phyloP scores from a whole-genome alignment of 345 rosid genomes.

The Sisymbrium irio region DNA sequence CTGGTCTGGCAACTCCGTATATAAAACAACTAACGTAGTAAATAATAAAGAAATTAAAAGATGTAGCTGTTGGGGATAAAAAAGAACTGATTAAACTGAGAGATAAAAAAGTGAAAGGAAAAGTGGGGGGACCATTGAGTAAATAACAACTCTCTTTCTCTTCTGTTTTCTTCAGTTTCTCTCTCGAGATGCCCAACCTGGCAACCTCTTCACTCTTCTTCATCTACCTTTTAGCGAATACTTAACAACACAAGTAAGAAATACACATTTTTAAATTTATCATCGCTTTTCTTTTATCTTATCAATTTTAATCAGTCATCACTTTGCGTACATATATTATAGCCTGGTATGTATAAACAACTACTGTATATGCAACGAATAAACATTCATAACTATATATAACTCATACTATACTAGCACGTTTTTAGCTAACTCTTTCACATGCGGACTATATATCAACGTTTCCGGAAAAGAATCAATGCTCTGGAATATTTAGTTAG shows the following conservation, averaged over 20 bases:
- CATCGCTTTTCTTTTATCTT: neutral
- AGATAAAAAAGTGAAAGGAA: neutral
- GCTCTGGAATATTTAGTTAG: slow-evolving; percentile 1
- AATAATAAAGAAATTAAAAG: neutral
- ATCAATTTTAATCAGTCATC: neutral
- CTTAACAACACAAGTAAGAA: neutral
- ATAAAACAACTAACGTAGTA: too few species aligned
- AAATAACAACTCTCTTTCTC: slow-evolving; percentile 7
- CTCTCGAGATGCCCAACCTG: slow-evolving; percentile 30
- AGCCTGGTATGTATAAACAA: neutral
- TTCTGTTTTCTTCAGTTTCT: slow-evolving; percentile 30
- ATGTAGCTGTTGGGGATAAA: neutral
- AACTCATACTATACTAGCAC: neutral
- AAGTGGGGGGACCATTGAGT: slow-evolving; percentile 27
- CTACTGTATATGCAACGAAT: neutral
- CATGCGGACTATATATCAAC: neutral
- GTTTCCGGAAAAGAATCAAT: neutral
- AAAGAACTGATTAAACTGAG: neutral
- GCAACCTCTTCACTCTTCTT: slow-evolving; percentile 1
- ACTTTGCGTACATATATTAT: neutral
- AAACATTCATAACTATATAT: neutral
- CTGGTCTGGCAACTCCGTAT: too few species aligned
- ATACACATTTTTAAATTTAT: neutral
- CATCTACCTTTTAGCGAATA: neutral
- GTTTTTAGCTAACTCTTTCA: neutral